Percentiles rank a stretch among this genome's conserved stretches.
These are phyloP conservation scores for Quercus alba DNA, from an alignment of 306 rosid species.

Conservation along the genomic window DNA sequence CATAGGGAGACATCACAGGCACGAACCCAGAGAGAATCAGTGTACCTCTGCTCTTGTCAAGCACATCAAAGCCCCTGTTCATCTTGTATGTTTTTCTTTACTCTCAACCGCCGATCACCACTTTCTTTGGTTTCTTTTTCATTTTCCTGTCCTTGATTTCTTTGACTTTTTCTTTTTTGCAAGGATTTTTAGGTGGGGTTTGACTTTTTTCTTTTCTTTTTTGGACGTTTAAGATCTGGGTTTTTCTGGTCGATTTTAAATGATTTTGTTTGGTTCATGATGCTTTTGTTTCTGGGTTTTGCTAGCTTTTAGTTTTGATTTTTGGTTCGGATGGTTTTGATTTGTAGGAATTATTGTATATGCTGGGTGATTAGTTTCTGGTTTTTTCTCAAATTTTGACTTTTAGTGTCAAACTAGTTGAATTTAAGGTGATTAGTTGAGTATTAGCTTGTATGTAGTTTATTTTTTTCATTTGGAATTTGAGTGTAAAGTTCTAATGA, in stretches of 20 bases:
- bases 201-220: conserved; percentile 10
- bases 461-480: neutral
- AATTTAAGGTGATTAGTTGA: neutral
- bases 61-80: conserved; percentile 87
- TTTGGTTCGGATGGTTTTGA: conserved; percentile 1
- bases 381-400: neutral
- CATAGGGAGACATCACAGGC: conserved; percentile 84
- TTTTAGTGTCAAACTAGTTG: conserved; percentile 9
- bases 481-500: neutral
- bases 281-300: conserved; percentile 8
- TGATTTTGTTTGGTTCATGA: neutral
- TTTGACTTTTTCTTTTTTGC: conserved; percentile 1
- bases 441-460: neutral
- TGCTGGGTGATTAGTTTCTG: conserved; percentile 2
- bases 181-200: neutral
- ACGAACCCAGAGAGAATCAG: conserved; percentile 68
- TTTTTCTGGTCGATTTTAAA: conserved; percentile 12
- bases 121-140: neutral
- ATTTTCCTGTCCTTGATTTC: conserved; percentile 4
- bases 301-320: neutral
- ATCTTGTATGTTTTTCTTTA: conserved; percentile 50
- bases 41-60: conserved; percentile 86
- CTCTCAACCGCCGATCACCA: neutral
- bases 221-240: conserved; percentile 35
- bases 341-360: neutral